Base-by-base conservation (phyloP, 1,139 yeast species). In the Arxiozyma slooffiae region DNA sequence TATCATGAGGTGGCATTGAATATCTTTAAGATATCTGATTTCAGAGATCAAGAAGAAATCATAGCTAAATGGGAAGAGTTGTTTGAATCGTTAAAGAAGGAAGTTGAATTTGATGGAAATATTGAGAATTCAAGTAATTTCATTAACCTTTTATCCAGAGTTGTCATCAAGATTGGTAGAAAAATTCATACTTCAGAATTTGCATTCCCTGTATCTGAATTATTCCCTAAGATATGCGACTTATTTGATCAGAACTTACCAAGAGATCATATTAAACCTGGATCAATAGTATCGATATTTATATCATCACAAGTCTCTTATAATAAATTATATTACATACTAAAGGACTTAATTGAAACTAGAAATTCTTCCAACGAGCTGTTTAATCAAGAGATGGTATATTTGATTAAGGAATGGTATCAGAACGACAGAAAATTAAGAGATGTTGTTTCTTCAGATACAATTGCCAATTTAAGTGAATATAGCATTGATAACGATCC, bases 1-100 rank as follows among this genome's bases (percentile, higher is more conserved):
- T 92, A 90, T 64, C 82, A 82, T 65, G 96, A 87, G 59, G 73
- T 90, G 48, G 85, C 95, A 55, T 73, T 90, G 53, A 71, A 80
- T 44, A 82, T 89, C 23, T 88, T 86, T 72, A 85, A 85, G 62
- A 78, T 85, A 8, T 82, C 97, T 1, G 97, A 92, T 63, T 81
- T 82, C 62, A 78, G 85, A 64, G 82, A 83, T 60, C 73, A 79
- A 14, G 90, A 83, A 59, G 90, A 83, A 60, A 81, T 85, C 42
- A 68, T 81, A 56, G 77, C 80, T 55, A 79, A 86, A 66, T 85
- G 92, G 89, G 80, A 78, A 55, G 76, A 81, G 51, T 72, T 81
- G 47, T 77, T 85, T 60, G 80, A 76, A 18, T 65, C 67, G 8
- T 51, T 60, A 49, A 65, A 57, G 53, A 60, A 53, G 48, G 65